Percentiles rank a stretch among this genome's conserved stretches.
phyloP scores from a whole-genome alignment of 2,329 filamentous ascomycete species.

The Ceratocystis cacaofunesta region DNA sequence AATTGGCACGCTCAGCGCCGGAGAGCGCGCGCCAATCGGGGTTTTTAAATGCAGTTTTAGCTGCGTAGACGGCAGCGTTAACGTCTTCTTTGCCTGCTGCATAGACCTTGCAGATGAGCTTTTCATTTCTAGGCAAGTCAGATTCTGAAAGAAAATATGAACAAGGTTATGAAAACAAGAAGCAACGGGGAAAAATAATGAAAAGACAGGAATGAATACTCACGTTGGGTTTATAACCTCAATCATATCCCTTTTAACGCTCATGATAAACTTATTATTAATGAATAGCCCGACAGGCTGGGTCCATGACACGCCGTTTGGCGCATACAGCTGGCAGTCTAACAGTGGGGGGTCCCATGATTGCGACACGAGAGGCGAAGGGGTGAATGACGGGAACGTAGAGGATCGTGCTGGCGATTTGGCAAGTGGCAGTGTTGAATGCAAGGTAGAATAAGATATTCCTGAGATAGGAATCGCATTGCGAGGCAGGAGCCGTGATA shows the following conservation, averaged over 20 bases:
- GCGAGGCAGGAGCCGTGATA: not conserved
- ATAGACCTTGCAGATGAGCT: slow-evolving; percentile 55
- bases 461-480: not conserved
- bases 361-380: not conserved
- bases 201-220: slow-evolving; percentile 18
- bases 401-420: not conserved
- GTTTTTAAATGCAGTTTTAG: slow-evolving; percentile 51
- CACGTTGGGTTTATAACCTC: slow-evolving; percentile 56
- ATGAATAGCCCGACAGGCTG: slow-evolving; percentile 71
- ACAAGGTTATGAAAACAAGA: not conserved
- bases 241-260: slow-evolving; percentile 49
- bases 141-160: not conserved
- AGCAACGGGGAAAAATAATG: not conserved
- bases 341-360: not conserved
- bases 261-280: slow-evolving; percentile 64
- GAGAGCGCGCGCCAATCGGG: slow-evolving; percentile 53
- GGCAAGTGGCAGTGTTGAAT: not conserved
- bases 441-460: not conserved
- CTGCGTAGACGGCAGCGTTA: slow-evolving; percentile 53
- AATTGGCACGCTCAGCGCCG: slow-evolving; percentile 49
- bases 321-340: slow-evolving; percentile 41
- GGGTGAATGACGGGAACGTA: not conserved
- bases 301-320: slow-evolving; percentile 57
- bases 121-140: slow-evolving; percentile 34
- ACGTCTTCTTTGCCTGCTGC: slow-evolving; percentile 53